phyloP scores from a whole-genome alignment of 2,329 filamentous ascomycete species.

The Diplocarpon rosae region DNA sequence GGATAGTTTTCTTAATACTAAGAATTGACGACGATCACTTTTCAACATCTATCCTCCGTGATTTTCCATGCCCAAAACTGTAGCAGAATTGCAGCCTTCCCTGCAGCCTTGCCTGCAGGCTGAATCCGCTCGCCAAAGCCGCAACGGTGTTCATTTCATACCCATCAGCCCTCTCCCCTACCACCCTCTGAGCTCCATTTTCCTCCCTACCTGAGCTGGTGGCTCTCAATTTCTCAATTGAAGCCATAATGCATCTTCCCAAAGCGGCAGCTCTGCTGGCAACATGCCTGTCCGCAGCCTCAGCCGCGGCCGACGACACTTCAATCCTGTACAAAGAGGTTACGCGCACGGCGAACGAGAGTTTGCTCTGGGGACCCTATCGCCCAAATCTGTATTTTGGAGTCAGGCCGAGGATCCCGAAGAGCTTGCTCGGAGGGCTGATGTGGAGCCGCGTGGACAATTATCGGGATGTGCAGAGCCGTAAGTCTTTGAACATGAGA shows the following conservation, averaged over 20 bases:
- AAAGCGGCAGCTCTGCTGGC: constrained; percentile 14
- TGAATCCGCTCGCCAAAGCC: constrained; percentile 12
- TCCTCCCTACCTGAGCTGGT: constrained; percentile 5
- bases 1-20: too few species aligned
- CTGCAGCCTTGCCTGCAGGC: constrained; percentile 23
- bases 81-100: constrained; percentile 9
- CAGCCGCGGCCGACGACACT: constrained; percentile 20
- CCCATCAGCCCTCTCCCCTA: constrained; percentile 5
- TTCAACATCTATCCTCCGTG: constrained; percentile 1
- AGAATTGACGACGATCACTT: neutral
- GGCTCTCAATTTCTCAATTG: too few species aligned
- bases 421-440: constrained; percentile 71
- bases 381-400: constrained; percentile 92
- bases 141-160: constrained; percentile 23
- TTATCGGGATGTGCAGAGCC: constrained; percentile 62
- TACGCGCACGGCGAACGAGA: constrained; percentile 53
- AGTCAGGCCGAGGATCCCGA: constrained; percentile 67
- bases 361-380: constrained; percentile 92
- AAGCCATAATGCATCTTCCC: constrained; percentile 15
- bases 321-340: constrained; percentile 28
- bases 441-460: constrained; percentile 84
- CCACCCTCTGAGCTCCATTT: neutral
- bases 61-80: too few species aligned
- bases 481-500: too few species aligned
- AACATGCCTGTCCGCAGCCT: constrained; percentile 2